Evolutionary conservation across 805 yeast species (phyloP).

Genomic region (Suhomyces pyralidae): DNA sequence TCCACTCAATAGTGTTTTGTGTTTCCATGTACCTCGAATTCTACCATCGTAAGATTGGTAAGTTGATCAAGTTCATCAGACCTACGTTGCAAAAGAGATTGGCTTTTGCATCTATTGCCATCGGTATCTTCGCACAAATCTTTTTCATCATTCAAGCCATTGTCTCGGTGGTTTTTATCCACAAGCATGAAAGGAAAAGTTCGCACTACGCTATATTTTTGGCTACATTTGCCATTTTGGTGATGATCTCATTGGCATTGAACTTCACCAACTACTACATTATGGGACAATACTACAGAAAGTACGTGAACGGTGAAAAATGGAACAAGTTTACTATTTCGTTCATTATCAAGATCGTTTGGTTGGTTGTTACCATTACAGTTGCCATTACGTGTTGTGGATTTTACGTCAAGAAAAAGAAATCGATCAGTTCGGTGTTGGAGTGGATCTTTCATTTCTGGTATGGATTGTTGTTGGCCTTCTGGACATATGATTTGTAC

Average conservation of each 20-base stretch:
- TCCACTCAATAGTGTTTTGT: slow-evolving; percentile 22
- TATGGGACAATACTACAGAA: slow-evolving; percentile 28
- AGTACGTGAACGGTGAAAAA: slow-evolving; percentile 25
- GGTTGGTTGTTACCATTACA: slow-evolving; percentile 21
- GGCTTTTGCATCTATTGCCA: slow-evolving; percentile 20
- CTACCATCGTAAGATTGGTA: slow-evolving; percentile 28
- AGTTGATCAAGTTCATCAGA: slow-evolving; percentile 25
- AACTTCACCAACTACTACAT: slow-evolving; percentile 27
- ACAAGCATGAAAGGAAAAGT: slow-evolving; percentile 10
- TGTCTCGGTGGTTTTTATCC: slow-evolving; percentile 16
- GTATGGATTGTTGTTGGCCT: slow-evolving; percentile 24
- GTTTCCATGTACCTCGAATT: slow-evolving; percentile 23
- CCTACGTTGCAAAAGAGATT: slow-evolving; percentile 22
- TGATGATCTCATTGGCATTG: slow-evolving; percentile 22
- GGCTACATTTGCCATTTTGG: slow-evolving; percentile 24
- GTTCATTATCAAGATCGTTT: slow-evolving; percentile 20
- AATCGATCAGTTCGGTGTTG: slow-evolving; percentile 16
- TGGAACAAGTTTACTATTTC: slow-evolving; percentile 30
- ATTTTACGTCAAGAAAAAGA: slow-evolving; percentile 18
- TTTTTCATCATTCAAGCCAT: slow-evolving; percentile 20
- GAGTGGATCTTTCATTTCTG: slow-evolving; percentile 29
- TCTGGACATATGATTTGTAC: slow-evolving; percentile 28
- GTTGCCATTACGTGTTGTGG: slow-evolving; percentile 19
- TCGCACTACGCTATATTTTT: slow-evolving; percentile 23
- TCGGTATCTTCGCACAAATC: slow-evolving; percentile 22